Conservation (phyloP, 2,329 filamentous ascomycete genomes). For the Cladophialophora exuberans region DNA sequence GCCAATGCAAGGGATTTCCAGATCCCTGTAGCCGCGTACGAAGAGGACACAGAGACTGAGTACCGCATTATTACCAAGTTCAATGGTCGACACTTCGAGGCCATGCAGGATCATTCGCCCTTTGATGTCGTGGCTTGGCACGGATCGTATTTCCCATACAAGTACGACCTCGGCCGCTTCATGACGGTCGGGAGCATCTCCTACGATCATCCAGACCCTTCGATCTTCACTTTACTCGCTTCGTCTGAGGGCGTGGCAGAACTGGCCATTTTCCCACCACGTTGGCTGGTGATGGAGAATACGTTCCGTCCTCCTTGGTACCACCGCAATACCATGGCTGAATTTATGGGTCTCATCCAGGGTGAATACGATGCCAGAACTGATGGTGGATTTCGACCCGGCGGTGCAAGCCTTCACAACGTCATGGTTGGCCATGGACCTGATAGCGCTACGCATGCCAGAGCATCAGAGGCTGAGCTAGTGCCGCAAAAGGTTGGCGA, state of each 20-base stretch:
- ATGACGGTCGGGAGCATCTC: slow-evolving; percentile 72
- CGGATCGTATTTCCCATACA: slow-evolving; percentile 77
- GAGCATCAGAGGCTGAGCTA: slow-evolving; percentile 55
- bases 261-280: slow-evolving; percentile 66
- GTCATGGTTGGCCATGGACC: slow-evolving; percentile 71
- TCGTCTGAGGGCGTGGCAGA: slow-evolving; percentile 65
- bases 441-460: slow-evolving; percentile 58
- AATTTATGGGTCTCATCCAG: slow-evolving; percentile 61
- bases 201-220: slow-evolving; percentile 77
- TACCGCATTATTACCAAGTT: slow-evolving; percentile 64
- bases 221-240: slow-evolving; percentile 71
- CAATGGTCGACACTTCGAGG: slow-evolving; percentile 66
- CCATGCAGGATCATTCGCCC: slow-evolving; percentile 69
- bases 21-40: slow-evolving; percentile 69
- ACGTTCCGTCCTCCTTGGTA: slow-evolving; percentile 66
- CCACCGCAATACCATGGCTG: slow-evolving; percentile 62
- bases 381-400: slow-evolving; percentile 61
- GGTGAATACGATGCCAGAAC: slow-evolving; percentile 64
- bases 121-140: slow-evolving; percentile 83
- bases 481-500: slow-evolving; percentile 60
- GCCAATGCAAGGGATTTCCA: slow-evolving; percentile 77
- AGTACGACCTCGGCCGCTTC: slow-evolving; percentile 78
- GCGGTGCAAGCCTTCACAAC: slow-evolving; percentile 67
- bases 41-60: slow-evolving; percentile 46
- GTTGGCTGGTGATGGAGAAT: slow-evolving; percentile 65